Base-by-base conservation (phyloP, 2,329 filamentous ascomycete genomes). In the Colletotrichum tropicicola region DNA sequence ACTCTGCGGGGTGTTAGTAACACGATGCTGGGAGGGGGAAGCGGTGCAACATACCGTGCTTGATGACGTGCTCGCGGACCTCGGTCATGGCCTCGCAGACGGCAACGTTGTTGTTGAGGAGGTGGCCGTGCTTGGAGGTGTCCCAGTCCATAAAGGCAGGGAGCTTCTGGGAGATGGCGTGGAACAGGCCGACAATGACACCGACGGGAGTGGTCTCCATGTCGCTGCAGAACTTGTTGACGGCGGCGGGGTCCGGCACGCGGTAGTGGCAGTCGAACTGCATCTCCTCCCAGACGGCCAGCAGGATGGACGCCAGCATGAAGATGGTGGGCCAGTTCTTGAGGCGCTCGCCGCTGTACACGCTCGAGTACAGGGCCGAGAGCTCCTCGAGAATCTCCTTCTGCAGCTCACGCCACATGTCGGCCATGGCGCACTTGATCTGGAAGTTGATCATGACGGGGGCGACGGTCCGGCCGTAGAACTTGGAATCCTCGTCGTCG, bases 371-470 rank as follows among this genome's bases (percentile, higher is more conserved):
- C 13, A 98, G 86, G 6, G 89, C 83, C 1, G 95, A 98, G 1
- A 98, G 87, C 82, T 98, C 95, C 82, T 97, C 94, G 3, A 98
- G 86, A 37, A 98, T 94, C 72, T 98, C 95, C 83, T 97, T 97
- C 78, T 98, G 94, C 62, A 98, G 85, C 79, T 97, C 94, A 69
- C 95, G 94, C 95, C 95, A 98, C 93, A 98, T 97, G 74, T 97
- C 94, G 70, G 94, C 95, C 81, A 98, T 90, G 58, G 94, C 94
- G 73, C 92, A 96, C 87, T 98, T 98, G 84, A 98, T 94, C 83
- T 98, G 93, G 88, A 98, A 98, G 85, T 98, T 98, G 87, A 98
- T 97, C 94, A 98, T 97, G 75, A 98, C 94, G 12, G 95, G 95
- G 15, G 95, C 95, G 68, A 97, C 90, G 35, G 91, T 94, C 83